phyloP scores from a whole-genome alignment of 129 eudicot genomes.

The Chrysanthemum lavandulifolium region DNA sequence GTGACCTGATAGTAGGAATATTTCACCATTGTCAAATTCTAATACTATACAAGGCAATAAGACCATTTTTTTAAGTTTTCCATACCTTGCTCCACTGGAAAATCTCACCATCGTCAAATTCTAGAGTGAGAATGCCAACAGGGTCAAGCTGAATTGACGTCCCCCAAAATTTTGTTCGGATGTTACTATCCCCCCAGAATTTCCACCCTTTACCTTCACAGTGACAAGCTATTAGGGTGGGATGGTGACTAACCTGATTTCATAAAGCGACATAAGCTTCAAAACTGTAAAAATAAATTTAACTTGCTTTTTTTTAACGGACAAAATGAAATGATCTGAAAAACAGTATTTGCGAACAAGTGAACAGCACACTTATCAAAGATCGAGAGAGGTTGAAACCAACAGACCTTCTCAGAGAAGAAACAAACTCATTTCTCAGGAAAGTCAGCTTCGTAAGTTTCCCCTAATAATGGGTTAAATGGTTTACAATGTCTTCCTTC shows the following conservation, averaged over 20 bases:
- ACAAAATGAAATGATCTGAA: not conserved
- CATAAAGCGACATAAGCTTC: not conserved
- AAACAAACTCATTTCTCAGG: slow-evolving; percentile 88
- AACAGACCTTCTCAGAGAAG: slow-evolving; percentile 85
- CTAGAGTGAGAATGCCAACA: slow-evolving; percentile 70
- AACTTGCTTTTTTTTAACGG: too few relatives aligned
- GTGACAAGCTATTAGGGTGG: slow-evolving; percentile 88
- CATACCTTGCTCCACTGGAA: slow-evolving; percentile 96
- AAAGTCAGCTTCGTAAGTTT: slow-evolving; percentile 94
- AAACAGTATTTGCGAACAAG: too few relatives aligned
- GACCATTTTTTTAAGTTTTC: not conserved
- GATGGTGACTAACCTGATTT: slow-evolving; percentile 91
- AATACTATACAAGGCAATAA: not conserved
- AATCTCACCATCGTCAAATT: slow-evolving; percentile 90
- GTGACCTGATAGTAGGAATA: slow-evolving; percentile 57
- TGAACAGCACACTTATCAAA: not conserved
- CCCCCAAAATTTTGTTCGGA: slow-evolving; percentile 84
- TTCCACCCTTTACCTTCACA: slow-evolving; percentile 93
- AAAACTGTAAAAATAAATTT: not conserved
- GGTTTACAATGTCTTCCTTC: slow-evolving; percentile 91
- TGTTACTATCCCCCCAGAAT: slow-evolving; percentile 84
- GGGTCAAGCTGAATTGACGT: slow-evolving; percentile 88
- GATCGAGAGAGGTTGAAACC: not conserved
- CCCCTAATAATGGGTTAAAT: slow-evolving; percentile 91
- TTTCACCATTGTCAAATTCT: not conserved